These are phyloP conservation scores for Fusarium papillatum DNA, from an alignment of 2,329 filamentous ascomycete genomes.

Conservation along the genomic window DNA sequence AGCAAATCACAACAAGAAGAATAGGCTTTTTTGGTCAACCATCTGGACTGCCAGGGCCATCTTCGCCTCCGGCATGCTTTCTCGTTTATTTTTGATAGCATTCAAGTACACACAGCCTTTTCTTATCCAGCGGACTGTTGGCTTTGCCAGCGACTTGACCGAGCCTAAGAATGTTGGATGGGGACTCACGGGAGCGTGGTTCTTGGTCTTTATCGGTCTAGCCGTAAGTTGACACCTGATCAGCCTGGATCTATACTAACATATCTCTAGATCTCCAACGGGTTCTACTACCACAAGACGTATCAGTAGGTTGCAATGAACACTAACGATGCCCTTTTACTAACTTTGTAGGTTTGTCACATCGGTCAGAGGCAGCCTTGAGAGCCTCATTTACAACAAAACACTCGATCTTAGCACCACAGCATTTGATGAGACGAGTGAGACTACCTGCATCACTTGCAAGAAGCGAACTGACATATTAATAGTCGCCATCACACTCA, in stretches of 20 bases:
- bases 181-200: slow-evolving; percentile 17
- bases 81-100: slow-evolving; percentile 13
- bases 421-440: slow-evolving; percentile 21
- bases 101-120: slow-evolving; percentile 21
- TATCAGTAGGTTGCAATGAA: slow-evolving; percentile 1
- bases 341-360: slow-evolving; percentile 11
- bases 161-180: slow-evolving; percentile 14
- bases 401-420: slow-evolving; percentile 22
- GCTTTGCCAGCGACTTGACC: slow-evolving; percentile 4
- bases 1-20: slow-evolving; percentile 7
- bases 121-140: slow-evolving; percentile 11
- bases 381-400: slow-evolving; percentile 16
- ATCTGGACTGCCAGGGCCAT: slow-evolving; percentile 2
- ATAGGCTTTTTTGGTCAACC: slow-evolving; percentile 19
- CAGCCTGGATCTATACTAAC: neutral
- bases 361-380: slow-evolving; percentile 11
- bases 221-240: neutral
- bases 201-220: slow-evolving; percentile 11
- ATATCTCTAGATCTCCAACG: slow-evolving; percentile 9
- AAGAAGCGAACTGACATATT: neutral
- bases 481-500: slow-evolving; percentile 18
- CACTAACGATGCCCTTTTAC: rapidly evolving
- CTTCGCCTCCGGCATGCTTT: slow-evolving; percentile 6
- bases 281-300: slow-evolving; percentile 20
- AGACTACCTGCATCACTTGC: neutral